Evolutionary conservation across 768 basidiomycete species (phyloP), one percentile per base, ranked within the genome.

Genomic region (Symmetrospora coprosmae): DNA sequence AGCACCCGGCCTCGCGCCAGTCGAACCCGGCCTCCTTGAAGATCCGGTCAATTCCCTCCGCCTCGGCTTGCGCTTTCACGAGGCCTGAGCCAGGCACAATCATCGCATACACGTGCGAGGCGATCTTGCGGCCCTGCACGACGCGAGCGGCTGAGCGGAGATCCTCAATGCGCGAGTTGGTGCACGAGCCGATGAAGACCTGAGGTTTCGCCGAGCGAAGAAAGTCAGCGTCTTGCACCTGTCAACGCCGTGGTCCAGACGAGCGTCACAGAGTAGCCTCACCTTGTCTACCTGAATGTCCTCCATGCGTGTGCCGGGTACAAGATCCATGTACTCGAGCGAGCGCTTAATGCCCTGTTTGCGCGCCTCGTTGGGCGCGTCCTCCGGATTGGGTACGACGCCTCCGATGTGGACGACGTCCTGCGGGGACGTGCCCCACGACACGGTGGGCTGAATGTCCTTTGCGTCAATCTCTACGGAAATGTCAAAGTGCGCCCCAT

Each of bases 1-100:
- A 92, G 71, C 88, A 92, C 33, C 88, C 88, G 31, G 88, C 88
- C 73, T 92, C 88, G 50, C 88, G 80, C 88, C 88, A 91, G 69
- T 92, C 88, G 69, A 90, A 92, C 31, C 88, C 88, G 34, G 88
- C 88, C 41, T 84, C 83, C 71, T 82, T 86, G 77, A 92, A 87
- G 66, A 91, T 76, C 55, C 78, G 77, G 67, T 90, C 87, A 62
- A 92, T 76, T 25, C 87, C 87, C 69, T 92, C 88, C 19, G 81
- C 82, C 74, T 91, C 87, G 19, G 88, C 86, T 67, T 91, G 88
- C 67, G 86, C 81, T 70, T 89, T 91, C 72, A 92, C 81, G 49
- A 91, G 71, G 51, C 88, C 88, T 14, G 88, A 91, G 23, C 88
- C 88, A 2, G 88, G 88, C 39, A 92, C 88, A 64, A 91, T 77